These are phyloP conservation scores for Biscutella laevigata DNA, from an alignment of 441 rosid genomes.

Conservation along the genomic window DNA sequence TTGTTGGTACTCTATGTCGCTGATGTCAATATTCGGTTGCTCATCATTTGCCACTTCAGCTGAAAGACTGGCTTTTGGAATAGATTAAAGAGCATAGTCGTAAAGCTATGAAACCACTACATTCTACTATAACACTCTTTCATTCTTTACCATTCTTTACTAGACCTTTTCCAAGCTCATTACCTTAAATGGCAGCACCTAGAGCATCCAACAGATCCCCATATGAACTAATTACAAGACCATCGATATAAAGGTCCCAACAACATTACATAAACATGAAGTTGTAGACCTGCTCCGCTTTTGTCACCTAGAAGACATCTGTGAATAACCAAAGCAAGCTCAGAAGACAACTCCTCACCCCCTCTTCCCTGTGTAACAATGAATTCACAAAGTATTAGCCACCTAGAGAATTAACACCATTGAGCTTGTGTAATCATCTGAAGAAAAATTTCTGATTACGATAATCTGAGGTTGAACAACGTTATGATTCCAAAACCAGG, in stretches of 20 bases:
- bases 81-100: constrained; percentile 36
- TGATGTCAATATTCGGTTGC: constrained; percentile 77
- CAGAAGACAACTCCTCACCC: constrained; percentile 73
- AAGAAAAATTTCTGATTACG: background rate
- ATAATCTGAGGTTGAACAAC: background rate
- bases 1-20: constrained; percentile 83
- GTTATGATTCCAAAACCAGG: no score
- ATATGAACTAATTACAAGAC: constrained; percentile 77
- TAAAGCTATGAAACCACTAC: no score
- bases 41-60: constrained; percentile 47
- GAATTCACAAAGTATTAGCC: background rate
- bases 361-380: constrained; percentile 63
- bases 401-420: background rate
- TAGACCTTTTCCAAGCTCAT: no score
- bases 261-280: constrained; percentile 34
- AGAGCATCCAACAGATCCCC: constrained; percentile 81
- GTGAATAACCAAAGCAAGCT: constrained; percentile 64
- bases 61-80: constrained; percentile 62
- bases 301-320: constrained; percentile 76
- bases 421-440: background rate
- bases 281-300: constrained; percentile 66
- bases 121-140: no score
- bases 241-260: constrained; percentile 86
- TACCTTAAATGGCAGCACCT: constrained; percentile 77
- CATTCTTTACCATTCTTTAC: no score